Base-by-base conservation (phyloP, 371 early-diverging fungal genomes). In the Mucor circinelloides region DNA sequence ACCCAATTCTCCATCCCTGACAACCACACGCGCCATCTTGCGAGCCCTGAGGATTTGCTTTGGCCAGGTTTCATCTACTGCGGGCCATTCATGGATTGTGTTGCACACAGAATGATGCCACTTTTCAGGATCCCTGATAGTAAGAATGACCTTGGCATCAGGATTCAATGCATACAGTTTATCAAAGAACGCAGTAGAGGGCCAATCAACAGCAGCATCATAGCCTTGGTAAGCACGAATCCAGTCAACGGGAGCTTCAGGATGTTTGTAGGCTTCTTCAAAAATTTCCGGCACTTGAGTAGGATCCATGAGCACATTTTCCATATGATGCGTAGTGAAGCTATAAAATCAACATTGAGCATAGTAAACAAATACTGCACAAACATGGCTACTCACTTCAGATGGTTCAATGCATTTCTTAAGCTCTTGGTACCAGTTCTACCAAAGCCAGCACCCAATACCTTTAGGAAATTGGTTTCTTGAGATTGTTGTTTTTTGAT, bases 141-240 rank as follows among this genome's bases (percentile, higher is more conserved):
- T 75, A 2, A 75, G 36, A 23, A 78, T 75, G 1, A 75, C 64
- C 55, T 78, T 78, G n/a, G 76, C 76, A 36, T 73, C 63, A 23
- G 76, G 76, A 23, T 71, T 71, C 10, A 73, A 17, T 31, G 52
- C 42, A 44, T 73, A 57, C 7, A 78, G 56, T 2, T 32, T 61
- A 10, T 67, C 66, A 52, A 69, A 67, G 34, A 74, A 77, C 2
- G 68, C 55, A 23, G 59, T 28, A 1, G 74, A 58, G 1, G 77
- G 77, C 69, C 71, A 73, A 23, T 73, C 77, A 7, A 77, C 67
- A 15, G 77, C 72, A 8, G 77, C 77, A 58, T 61, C 46, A 38
- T 71, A 77, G 4, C 70, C 72, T 25, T 66, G 54, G 31, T 65
- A 74, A 21, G 65, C 64, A 5, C 56, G 32, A 5, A 48, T 56